Conservation (phyloP, 305 asterid species). For the Nicotiana rustica region DNA sequence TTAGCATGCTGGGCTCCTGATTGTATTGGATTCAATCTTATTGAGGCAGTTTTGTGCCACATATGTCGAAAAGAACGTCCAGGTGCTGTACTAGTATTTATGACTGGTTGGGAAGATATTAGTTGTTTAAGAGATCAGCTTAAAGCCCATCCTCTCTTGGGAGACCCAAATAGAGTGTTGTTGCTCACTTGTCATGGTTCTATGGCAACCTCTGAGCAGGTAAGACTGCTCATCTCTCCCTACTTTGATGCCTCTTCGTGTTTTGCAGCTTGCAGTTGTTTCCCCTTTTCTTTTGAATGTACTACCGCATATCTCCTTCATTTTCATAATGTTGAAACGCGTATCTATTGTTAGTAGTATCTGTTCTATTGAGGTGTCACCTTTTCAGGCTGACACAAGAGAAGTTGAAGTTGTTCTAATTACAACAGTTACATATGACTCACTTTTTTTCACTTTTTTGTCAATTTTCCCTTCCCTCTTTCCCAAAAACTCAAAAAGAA, state of each 20-base stretch:
- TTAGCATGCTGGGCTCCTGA: conserved; percentile 93
- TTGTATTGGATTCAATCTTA: conserved; percentile 91
- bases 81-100: conserved; percentile 92
- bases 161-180: conserved; percentile 96
- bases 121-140: conserved; percentile 95
- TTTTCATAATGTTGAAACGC: background rate
- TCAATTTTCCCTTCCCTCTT: background rate
- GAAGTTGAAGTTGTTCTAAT: background rate
- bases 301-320: background rate
- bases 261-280: conserved; percentile 31
- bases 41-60: conserved; percentile 94
- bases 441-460: background rate
- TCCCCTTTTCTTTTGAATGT: conserved; percentile 30
- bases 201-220: conserved; percentile 99
- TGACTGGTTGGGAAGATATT: conserved; percentile 99
- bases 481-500: background rate
- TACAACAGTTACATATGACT: background rate
- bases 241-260: background rate
- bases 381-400: background rate
- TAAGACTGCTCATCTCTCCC: conserved; percentile 40
- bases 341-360: background rate
- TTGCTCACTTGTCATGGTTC: conserved; percentile 96
- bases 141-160: conserved; percentile 97
- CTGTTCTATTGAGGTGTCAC: background rate
- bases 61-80: conserved; percentile 96